Evolutionary conservation across 495 filamentous ascomycete genomes (phyloP).

Genomic region (Daldinia caldariorum): DNA sequence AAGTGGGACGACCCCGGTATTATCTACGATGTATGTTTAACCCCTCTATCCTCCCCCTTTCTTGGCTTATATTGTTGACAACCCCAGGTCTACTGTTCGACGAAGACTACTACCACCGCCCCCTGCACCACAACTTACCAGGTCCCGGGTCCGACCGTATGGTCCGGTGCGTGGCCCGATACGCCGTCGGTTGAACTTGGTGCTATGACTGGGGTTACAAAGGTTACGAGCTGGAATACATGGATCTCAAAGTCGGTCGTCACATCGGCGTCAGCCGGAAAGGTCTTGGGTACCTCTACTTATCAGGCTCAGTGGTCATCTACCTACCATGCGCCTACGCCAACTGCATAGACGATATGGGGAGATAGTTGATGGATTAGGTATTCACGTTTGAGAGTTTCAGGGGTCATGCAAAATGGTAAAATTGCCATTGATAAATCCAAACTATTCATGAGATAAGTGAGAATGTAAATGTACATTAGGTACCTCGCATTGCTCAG

Average conservation of each 20-base stretch:
- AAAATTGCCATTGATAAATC: not conserved
- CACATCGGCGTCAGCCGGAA: not conserved
- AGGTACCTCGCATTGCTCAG: not conserved
- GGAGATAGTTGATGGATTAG: not conserved
- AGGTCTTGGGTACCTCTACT: not conserved
- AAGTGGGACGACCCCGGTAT: slow-evolving; percentile 49
- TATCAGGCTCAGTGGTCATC: not conserved
- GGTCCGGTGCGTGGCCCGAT: slow-evolving; percentile 51
- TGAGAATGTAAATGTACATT: not conserved
- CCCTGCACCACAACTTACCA: slow-evolving; percentile 48
- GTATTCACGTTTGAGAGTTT: not conserved
- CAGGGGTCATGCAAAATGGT: not conserved
- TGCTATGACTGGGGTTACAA: slow-evolving; percentile 36
- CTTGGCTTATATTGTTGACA: not conserved
- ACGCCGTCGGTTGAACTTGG: slow-evolving; percentile 45
- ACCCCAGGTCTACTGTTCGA: slow-evolving; percentile 23
- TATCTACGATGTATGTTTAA: slow-evolving; percentile 45
- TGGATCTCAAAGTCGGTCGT: slow-evolving; percentile 47
- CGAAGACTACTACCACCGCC: slow-evolving; percentile 40
- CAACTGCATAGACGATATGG: not conserved
- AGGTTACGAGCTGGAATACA: slow-evolving; percentile 46
- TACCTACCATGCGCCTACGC: not conserved
- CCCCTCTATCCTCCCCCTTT: not conserved
- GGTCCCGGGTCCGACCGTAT: slow-evolving; percentile 46
- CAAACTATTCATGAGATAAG: not conserved